Base-by-base conservation (phyloP, 2,329 filamentous ascomycete genomes). In the Helminthosporium solani region DNA sequence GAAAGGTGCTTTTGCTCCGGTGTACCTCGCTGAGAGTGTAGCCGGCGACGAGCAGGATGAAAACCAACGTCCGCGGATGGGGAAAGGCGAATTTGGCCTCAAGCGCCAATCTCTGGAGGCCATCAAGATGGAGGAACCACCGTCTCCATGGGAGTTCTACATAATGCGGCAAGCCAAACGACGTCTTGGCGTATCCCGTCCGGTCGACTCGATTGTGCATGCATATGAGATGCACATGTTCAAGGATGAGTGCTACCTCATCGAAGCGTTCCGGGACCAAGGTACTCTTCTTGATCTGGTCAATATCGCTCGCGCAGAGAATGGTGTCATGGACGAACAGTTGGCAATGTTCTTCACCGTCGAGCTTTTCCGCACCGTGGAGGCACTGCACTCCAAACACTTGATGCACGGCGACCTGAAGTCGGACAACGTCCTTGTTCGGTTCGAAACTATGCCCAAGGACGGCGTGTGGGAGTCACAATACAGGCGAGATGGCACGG, bases 331-430 rank as follows among this genome's bases (percentile, higher is more conserved):
- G 81, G 94, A 99, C 58, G 94, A 99, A 71, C 78, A 81, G 38
- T 77, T 97, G 2, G 89, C 88, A 58, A 96, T 97, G 90, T 97
- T 96, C 76, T 95, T 97, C 73, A 81, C 88, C 7, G 79, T 97
- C 50, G 94, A 99, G 71, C 80, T 99, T 6, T 79, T 99, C 58
- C 87, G 94, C 40, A 95, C 90, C 0, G 81, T 96, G 3, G 94
- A 97, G 73, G 85, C 86, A 0, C 78, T 99, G 18, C 94, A 99
- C 70, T 68, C 82, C 3, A 86, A 86, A 56, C 81, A 83, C 2
- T 78, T 99, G 46, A 76, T 97, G 36, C 94, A 99, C 66, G 94
- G 94, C 31, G 94, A 99, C 63, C 78, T 99, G 57, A 99, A 99
- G 73, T 84, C 88, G 1, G 94, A 99, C 72, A 99, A 99, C 66